A percentile compares a stretch with the other conserved stretches of the same genome.
Conservation (phyloP, 345 rosid genomes). For the Dimocarpus longan region DNA sequence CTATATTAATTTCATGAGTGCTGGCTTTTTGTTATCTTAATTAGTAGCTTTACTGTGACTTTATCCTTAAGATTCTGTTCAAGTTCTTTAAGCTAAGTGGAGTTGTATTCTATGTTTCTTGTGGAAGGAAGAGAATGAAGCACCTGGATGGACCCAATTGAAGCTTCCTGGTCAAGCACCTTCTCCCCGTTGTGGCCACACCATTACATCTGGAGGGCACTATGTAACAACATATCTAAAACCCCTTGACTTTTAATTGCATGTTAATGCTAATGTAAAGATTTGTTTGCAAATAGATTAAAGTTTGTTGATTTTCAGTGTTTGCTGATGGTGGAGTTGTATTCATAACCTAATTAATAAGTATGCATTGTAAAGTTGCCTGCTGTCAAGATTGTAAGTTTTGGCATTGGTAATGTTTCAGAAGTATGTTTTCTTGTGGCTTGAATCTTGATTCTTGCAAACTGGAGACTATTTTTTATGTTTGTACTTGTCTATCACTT, state of each 20-base stretch:
- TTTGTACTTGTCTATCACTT: not conserved
- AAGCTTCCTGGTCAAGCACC: conserved; percentile 99
- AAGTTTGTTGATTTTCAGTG: not conserved
- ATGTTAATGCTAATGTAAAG: not conserved
- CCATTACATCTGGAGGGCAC: conserved; percentile 88
- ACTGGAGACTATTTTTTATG: not conserved
- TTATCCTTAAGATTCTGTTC: conserved; percentile 5
- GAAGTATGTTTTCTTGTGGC: not conserved
- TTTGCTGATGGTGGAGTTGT: not conserved
- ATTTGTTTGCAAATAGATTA: not conserved
- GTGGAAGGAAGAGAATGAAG: conserved; percentile 94
- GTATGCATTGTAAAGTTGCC: not conserved
- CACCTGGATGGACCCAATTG: conserved; percentile 98
- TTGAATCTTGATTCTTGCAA: not conserved
- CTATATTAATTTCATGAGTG: not conserved
- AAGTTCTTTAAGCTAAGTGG: conserved; percentile 27
- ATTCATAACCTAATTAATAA: not conserved
- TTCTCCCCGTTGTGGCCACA: conserved; percentile 92
- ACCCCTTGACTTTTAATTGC: conserved; percentile 13
- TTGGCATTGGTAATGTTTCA: not conserved
- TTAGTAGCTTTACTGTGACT: not conserved
- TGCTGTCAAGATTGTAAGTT: not conserved
- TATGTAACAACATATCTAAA: conserved; percentile 56
- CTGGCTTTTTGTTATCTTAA: conserved; percentile 1
- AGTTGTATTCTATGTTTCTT: conserved; percentile 47